Base-by-base conservation (phyloP, 1,139 yeast genomes). In the Candida gigantensis region DNA sequence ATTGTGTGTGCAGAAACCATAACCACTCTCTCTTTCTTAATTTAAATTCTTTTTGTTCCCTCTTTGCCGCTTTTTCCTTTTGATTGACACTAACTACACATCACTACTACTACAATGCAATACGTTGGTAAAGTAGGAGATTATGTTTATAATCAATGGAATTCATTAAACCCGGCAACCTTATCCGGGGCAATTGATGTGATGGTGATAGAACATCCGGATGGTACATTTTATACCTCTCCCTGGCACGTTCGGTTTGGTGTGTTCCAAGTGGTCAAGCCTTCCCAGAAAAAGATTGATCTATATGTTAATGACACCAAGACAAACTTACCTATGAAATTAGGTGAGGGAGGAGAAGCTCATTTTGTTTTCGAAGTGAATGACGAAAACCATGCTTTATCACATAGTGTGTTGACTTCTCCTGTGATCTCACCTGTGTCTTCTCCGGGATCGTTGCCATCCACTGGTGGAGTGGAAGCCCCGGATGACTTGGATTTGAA, bases 201-300 rank as follows among this genome's bases (percentile, higher is more conserved):
- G 43, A 88, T 92, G 32, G 98, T 90, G 6, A 84, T 94, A n/a
- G 96, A 92, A 61, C 95, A 87, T 54, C 86, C 86, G 11, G 82
- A 84, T 57, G 84, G 83, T 33, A 79, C 87, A 20, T 65, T 89
- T 35, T 84, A 87, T 41, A 90, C 97, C 52, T 88, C 97, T 6
- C 98, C 99, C 6, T 94, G 95, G 72, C 99, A 92, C 61, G 86
- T 92, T 29, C 70, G 99, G 41, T 94, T 92, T 63, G 99, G 98
- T 25, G 87, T 87, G 65, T 87, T 92, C 59, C 95, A 90, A 52
- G 73, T 92, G 48, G 69, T 92, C 45, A 79, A 95, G 52, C 99
- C 99, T n/a, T 86, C 95, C 27, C 97, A 92, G 57, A 92, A 90
- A 68, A 90, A 88, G 58, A 95, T 92, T 35, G 95, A 86, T 43